Evolutionary conservation across 2,329 filamentous ascomycete genomes (phyloP).

Genomic region (Tolypocladium sp.): DNA sequence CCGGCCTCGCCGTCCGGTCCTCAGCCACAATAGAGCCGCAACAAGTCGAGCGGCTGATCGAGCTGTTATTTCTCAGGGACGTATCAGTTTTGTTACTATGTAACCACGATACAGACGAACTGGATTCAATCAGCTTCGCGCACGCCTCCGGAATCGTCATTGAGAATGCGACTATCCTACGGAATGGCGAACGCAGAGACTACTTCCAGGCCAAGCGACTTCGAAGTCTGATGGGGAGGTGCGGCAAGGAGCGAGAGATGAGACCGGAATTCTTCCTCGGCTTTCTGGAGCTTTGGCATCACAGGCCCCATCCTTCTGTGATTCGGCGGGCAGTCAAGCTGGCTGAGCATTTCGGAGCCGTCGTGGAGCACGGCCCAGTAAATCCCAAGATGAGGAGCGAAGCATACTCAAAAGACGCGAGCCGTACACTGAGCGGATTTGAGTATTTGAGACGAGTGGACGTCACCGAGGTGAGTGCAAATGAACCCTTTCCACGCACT

Average conservation of each 20-base stretch:
- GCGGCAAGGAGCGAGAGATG: constrained; percentile 17
- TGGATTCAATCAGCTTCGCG: constrained; percentile 17
- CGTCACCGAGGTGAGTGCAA: constrained; percentile 11
- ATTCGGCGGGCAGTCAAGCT: constrained; percentile 25
- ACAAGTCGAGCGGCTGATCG: constrained; percentile 2
- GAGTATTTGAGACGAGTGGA: constrained; percentile 23
- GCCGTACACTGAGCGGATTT: constrained; percentile 20
- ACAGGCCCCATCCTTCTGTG: constrained; percentile 20
- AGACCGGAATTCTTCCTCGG: constrained; percentile 25
- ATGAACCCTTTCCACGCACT: not conserved
- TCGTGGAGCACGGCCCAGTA: constrained; percentile 18
- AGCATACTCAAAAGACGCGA: constrained; percentile 2
- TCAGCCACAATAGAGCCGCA: not conserved
- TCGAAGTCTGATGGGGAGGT: constrained; percentile 19
- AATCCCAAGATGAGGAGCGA: not conserved
- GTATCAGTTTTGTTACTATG: constrained; percentile 11
- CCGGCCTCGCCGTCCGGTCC: constrained; percentile 5
- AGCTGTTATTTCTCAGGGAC: constrained; percentile 1
- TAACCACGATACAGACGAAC: constrained; percentile 9
- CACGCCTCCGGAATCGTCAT: constrained; percentile 28
- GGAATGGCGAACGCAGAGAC: constrained; percentile 29
- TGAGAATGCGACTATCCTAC: constrained; percentile 30
- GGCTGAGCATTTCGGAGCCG: constrained; percentile 24
- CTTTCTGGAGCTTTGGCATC: constrained; percentile 24
- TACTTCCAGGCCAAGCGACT: constrained; percentile 30